A percentile compares a stretch with the other conserved stretches of the same genome.
Evolutionary conservation across 2,329 filamentous ascomycete species (phyloP).

Genomic region (Triangularia verruculosa): DNA sequence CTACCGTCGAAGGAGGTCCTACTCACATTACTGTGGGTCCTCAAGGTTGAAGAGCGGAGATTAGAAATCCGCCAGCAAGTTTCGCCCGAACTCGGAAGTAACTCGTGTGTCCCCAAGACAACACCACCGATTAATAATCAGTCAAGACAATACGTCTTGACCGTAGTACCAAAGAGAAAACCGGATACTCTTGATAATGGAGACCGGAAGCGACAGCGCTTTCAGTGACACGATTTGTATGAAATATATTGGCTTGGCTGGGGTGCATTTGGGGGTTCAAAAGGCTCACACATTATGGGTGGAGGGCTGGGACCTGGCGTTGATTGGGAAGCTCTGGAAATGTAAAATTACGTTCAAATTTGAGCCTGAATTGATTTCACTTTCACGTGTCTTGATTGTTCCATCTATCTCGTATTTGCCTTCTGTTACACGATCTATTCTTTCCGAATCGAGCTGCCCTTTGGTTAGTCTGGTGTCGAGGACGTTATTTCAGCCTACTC

Average conservation of each 20-base stretch:
- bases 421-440: not conserved
- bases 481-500: no score
- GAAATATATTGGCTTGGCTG: not conserved
- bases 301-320: not conserved
- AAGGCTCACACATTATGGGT: constrained; percentile 5
- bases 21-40: constrained; percentile 46
- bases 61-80: constrained; percentile 29
- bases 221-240: constrained; percentile 6
- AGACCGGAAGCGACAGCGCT: constrained; percentile 1
- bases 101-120: constrained; percentile 22
- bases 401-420: not conserved
- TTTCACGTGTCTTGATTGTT: not conserved
- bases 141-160: not conserved
- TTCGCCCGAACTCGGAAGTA: constrained; percentile 21
- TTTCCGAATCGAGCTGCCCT: no score
- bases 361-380: not conserved
- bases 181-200: constrained; percentile 4
- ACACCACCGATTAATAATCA: constrained; percentile 15
- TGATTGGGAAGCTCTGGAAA: not conserved
- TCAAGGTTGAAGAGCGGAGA: constrained; percentile 43
- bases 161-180: constrained; percentile 13
- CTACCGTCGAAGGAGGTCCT: constrained; percentile 49
- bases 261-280: constrained; percentile 6
- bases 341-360: not conserved
- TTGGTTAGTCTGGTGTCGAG: no score